phyloP scores from a whole-genome alignment of 495 filamentous ascomycete genomes.

The Penicillium roqueforti region DNA sequence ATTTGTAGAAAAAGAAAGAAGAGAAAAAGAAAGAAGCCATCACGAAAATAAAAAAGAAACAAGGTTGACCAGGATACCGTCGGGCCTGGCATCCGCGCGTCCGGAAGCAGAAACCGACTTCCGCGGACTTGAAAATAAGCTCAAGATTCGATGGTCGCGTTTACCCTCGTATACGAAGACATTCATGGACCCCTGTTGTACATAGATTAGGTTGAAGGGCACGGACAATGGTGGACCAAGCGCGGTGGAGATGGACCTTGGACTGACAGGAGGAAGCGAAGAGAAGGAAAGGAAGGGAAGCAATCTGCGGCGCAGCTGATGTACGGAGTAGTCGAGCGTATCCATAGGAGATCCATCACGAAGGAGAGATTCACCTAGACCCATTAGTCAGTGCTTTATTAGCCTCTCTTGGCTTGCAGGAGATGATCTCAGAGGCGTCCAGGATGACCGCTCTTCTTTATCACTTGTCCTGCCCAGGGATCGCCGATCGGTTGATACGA shows the following conservation, averaged over 20 bases:
- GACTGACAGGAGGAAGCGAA: too few relatives aligned
- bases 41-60: neutral
- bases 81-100: neutral
- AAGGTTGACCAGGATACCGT: neutral
- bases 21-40: neutral
- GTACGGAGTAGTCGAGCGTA: too few relatives aligned
- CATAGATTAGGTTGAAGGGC: conserved; percentile 16
- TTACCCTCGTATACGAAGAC: too few relatives aligned
- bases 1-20: too few relatives aligned
- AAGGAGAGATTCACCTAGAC: neutral
- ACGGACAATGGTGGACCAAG: conserved; percentile 9
- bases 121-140: conserved; percentile 19
- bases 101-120: neutral
- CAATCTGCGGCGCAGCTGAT: too few relatives aligned
- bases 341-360: neutral
- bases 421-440: conserved; percentile 11
- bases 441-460: neutral
- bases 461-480: conserved; percentile 5
- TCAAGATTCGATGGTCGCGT: conserved; percentile 22
- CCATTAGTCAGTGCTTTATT: conserved; percentile 1
- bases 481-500: conserved; percentile 6
- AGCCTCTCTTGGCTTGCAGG: conserved; percentile 10
- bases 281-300: too few relatives aligned
- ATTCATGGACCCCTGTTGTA: too few relatives aligned
- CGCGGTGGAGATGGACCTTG: conserved; percentile 1